Evolutionary conservation across 495 filamentous ascomycete species (phyloP).

Genomic region (Aspergillus campestris): DNA sequence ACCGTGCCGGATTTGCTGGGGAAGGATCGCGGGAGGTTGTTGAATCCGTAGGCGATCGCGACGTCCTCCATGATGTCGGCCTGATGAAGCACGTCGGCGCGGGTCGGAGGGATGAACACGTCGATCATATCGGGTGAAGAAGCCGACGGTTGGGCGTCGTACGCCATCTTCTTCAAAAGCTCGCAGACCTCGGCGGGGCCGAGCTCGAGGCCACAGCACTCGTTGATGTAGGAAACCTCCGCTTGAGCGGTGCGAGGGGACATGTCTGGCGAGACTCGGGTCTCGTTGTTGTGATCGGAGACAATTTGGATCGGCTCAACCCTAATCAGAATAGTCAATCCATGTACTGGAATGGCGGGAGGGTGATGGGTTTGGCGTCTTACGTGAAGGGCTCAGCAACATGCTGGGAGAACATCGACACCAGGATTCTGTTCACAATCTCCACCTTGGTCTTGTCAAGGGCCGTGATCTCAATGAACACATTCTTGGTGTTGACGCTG

Average conservation of each 20-base stretch:
- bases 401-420: constrained; percentile 95
- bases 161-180: constrained; percentile 79
- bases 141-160: constrained; percentile 61
- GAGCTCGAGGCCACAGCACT: constrained; percentile 74
- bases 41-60: constrained; percentile 93
- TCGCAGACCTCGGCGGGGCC: constrained; percentile 63
- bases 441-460: constrained; percentile 95
- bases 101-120: constrained; percentile 75
- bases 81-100: constrained; percentile 91
- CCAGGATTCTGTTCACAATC: constrained; percentile 88
- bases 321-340: constrained; percentile 16
- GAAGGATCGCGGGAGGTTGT: constrained; percentile 76
- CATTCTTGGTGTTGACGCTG: constrained; percentile 74
- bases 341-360: neutral
- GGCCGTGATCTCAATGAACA: constrained; percentile 97
- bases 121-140: constrained; percentile 59
- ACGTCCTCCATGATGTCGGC: constrained; percentile 99
- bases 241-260: constrained; percentile 66
- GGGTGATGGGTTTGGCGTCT: constrained; percentile 4
- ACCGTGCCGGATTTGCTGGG: constrained; percentile 77
- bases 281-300: constrained; percentile 82
- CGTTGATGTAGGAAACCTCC: constrained; percentile 85
- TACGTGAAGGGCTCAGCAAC: constrained; percentile 77
- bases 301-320: constrained; percentile 88
- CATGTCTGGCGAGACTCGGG: constrained; percentile 71